Evolutionary conservation across 2,329 filamentous ascomycete species (phyloP), one percentile per base, ranked within the genome.

Genomic region (Colletotrichum cereale): DNA sequence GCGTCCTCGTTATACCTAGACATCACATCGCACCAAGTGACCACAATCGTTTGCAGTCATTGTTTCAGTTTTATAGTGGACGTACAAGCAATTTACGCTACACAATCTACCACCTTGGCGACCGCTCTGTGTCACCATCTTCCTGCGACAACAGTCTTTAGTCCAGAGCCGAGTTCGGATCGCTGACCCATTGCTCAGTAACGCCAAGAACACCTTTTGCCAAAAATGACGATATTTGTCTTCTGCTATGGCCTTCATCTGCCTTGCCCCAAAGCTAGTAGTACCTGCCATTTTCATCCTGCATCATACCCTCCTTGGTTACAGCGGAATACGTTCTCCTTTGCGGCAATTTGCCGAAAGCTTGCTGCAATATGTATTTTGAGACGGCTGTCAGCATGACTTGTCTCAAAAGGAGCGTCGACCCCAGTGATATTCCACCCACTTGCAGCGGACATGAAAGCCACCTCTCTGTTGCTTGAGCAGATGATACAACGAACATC

Each of bases 31-130:
- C 31, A 14, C 48, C 6, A 62, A 18, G 40, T 10, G 5, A 10
- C 44, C 11, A 36, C 10, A 3, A 5, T 5, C 24, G 40, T 21
- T 57, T 40, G 29, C 40, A 11, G 5, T 42, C 47, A 38, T 40
- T 2, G 8, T 40, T 64, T 34, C 36, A 24, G n/a, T 26, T 16
- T 34, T 36, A 38, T 16, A 16, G 21, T 31, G 6, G 14, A 2
- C 40, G 36, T 7, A 29, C 14, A 38, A 36, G 26, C 53, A 53
- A 62, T 58, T 11, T 62, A 34, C 29, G 14, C 36, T n/a, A n/a
- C 24, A 24, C 21, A 66, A 58, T 66, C 42, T 66, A 26, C 66
- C 66, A 66, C 55, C 71, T 73, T 71, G 71, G 66, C 71, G n/a
- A 31, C 24, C n/a, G n/a, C n/a, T 16, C 8, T 34, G n/a, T 42